Evolutionary conservation across 1,284 basidiomycete genomes (phyloP).

Genomic region (Mycena citricolor): DNA sequence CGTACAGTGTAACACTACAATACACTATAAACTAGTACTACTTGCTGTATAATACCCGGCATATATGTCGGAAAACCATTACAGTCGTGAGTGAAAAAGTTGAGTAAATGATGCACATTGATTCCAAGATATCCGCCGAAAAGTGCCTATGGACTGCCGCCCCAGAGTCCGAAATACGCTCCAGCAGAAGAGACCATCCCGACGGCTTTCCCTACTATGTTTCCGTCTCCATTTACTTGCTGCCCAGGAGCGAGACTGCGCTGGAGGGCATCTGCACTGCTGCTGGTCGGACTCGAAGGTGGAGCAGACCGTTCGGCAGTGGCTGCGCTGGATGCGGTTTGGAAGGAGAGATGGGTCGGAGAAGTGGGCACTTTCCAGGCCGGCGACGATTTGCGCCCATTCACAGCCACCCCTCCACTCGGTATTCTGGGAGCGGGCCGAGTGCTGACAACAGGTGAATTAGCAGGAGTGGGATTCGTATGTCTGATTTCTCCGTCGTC

Average conservation of each 20-base stretch:
- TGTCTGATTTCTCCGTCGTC: constrained; percentile 1
- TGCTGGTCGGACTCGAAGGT: constrained; percentile 1
- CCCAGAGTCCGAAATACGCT: constrained; percentile 60
- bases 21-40: too few relatives aligned
- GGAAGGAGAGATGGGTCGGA: constrained; percentile 18
- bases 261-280: constrained; percentile 17
- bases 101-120: too few relatives aligned
- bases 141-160: too few relatives aligned
- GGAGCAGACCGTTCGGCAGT: not conserved
- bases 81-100: too few relatives aligned
- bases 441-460: constrained; percentile 33
- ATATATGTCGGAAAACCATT: too few relatives aligned
- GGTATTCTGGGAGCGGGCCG: constrained; percentile 23
- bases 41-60: too few relatives aligned
- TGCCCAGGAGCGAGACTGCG: constrained; percentile 11
- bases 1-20: too few relatives aligned
- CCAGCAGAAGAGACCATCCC: constrained; percentile 67
- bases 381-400: constrained; percentile 9
- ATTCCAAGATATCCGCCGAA: too few relatives aligned
- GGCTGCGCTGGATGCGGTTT: constrained; percentile 6
- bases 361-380: not conserved
- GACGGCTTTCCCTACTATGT: constrained; percentile 67
- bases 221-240: constrained; percentile 32
- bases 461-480: constrained; percentile 31
- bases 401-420: not conserved